These are phyloP conservation scores for Phytophthora pistaciae DNA, from an alignment of 352 stramenopile genomes.

Conservation along the genomic window DNA sequence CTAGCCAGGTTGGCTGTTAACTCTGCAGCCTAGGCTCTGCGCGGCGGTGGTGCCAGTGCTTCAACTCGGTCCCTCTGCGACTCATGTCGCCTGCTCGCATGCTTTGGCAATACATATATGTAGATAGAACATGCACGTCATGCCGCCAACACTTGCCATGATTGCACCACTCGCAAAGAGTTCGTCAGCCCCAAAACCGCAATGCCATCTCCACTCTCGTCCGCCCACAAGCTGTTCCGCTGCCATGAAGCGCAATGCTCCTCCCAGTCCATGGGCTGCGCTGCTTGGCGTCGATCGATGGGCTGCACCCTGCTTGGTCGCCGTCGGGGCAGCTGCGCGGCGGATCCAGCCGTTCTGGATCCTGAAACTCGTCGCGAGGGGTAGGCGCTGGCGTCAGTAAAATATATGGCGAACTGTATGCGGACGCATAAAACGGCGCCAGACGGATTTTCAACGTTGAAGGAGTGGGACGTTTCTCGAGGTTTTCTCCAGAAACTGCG, in stretches of 20 bases:
- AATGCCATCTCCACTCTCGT: neutral
- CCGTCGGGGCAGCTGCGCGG: neutral
- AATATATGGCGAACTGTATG: slow-evolving; percentile 10
- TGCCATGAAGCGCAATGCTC: neutral
- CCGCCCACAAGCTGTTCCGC: neutral
- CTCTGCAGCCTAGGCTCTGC: neutral
- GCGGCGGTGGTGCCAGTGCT: neutral
- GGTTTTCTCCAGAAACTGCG: neutral
- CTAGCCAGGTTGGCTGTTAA: too few species aligned
- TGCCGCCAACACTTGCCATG: neutral
- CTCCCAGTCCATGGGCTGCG: neutral
- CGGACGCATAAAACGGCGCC: neutral
- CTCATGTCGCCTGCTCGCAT: neutral
- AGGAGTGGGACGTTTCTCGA: slow-evolving; percentile 2
- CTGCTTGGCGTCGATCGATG: neutral
- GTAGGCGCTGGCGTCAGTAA: neutral
- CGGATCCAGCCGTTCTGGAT: slow-evolving; percentile 8
- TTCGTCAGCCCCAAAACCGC: neutral
- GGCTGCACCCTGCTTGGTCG: neutral
- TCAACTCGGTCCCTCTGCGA: neutral
- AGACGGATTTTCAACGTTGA: slow-evolving; percentile 1
- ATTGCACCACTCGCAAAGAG: neutral
- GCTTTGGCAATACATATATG: neutral
- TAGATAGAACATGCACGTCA: neutral
- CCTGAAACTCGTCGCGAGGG: slow-evolving; percentile 2